Base-by-base conservation (phyloP, 768 basidiomycete species). In the Melanogaster broomeanus region DNA sequence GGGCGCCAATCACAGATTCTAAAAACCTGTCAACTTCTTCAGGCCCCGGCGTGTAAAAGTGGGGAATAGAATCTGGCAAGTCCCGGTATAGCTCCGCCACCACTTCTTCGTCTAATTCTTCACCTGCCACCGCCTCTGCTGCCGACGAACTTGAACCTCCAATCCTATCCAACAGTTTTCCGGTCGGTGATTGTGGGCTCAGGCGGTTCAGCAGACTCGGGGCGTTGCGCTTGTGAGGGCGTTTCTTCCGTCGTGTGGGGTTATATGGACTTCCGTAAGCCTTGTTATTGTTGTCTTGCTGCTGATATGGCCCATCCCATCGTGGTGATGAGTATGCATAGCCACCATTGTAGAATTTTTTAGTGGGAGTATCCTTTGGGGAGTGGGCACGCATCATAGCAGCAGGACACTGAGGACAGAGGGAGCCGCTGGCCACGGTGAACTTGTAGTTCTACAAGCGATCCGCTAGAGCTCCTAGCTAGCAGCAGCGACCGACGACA, bases 1-100 rank as follows among this genome's bases (percentile, higher is more conserved):
- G 49, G n/a, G 47, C 37, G 42, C 48, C 48, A 40, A 66, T 54
- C 55, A 66, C 64, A 24, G 61, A 63, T 53, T 61, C 53, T 47
- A 65, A 31, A 40, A 65, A 65, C 13, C 57, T 43, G 25, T 66
- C 63, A 24, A 66, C 63, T 37, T 65, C 63, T 18, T 50, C 53
- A 33, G 63, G 58, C 24, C 56, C 63, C 41, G 63, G 60, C 8
- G 61, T 55, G 48, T 55, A 30, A 51, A 44, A 28, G 35, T 49
- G 62, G 2, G 58, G 55, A 10, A 35, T 21, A 40, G 53, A 30
- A 39, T 44, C 43, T 30, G 49, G 25, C 47, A 54, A 27, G 39
- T 47, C 19, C 3, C 43, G 5, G 18, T 22, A 9, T 18, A 10
- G n/a, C 21, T 43, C 56, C 37, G n/a, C 11, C 5, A 16, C 31